These are phyloP conservation scores for Viola pubescens DNA, from an alignment of 441 rosid species.

Conservation along the genomic window DNA sequence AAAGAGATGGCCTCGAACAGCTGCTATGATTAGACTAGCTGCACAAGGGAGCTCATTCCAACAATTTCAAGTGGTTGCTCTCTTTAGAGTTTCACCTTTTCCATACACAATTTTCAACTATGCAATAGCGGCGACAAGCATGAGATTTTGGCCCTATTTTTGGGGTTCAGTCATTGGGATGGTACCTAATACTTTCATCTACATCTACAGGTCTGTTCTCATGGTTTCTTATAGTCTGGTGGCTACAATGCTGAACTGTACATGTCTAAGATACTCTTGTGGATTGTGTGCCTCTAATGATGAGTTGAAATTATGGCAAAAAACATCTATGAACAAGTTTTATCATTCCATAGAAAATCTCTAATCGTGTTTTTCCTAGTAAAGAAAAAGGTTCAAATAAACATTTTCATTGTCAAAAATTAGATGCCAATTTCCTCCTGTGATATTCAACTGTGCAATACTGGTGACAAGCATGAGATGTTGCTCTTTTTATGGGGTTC, in stretches of 20 bases:
- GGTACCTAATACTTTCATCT: slow-evolving; percentile 93
- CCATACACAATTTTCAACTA: slow-evolving; percentile 98
- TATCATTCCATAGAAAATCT: too few species aligned
- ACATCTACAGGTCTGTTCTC: slow-evolving; percentile 70
- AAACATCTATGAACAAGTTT: too few species aligned
- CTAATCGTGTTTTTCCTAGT: too few species aligned
- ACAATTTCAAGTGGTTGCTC: slow-evolving; percentile 85
- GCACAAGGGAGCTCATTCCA: slow-evolving; percentile 96
- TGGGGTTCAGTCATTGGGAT: slow-evolving; percentile 68
- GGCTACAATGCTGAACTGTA: background rate
- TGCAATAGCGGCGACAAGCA: slow-evolving; percentile 74
- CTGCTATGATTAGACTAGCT: slow-evolving; percentile 76
- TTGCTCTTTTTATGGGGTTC: too few species aligned
- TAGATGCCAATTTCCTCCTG: too few species aligned
- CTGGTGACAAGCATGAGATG: too few species aligned
- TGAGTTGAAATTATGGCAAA: background rate
- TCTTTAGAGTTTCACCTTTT: slow-evolving; percentile 90
- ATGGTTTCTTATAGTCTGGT: background rate
- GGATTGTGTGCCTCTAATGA: background rate
- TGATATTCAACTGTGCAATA: too few species aligned
- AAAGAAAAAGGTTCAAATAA: too few species aligned
- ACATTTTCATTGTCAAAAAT: too few species aligned
- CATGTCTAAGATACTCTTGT: background rate
- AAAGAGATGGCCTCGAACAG: slow-evolving; percentile 86
- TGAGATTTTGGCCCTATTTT: slow-evolving; percentile 88